phyloP scores from a whole-genome alignment of 2,329 filamentous ascomycete genomes.

The Fusarium gaditjirri region DNA sequence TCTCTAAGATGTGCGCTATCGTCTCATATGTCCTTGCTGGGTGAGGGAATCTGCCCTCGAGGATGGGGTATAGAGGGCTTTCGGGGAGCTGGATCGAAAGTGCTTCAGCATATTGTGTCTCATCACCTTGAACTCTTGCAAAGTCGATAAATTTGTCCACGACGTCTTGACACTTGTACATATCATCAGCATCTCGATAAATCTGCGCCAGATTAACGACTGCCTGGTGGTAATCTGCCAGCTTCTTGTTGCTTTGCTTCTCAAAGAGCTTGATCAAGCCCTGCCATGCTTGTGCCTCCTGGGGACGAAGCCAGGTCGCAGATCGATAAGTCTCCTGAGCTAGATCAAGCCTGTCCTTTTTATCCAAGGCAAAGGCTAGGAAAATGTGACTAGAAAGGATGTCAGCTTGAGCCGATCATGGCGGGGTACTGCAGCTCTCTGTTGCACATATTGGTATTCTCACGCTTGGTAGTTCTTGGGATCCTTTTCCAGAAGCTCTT shows the following conservation, averaged over 20 bases:
- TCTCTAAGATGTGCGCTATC: slow-evolving; percentile 84
- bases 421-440: slow-evolving; percentile 21
- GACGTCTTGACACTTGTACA: slow-evolving; percentile 71
- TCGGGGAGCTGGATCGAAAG: slow-evolving; percentile 81
- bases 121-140: slow-evolving; percentile 77
- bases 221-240: slow-evolving; percentile 79
- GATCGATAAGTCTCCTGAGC: slow-evolving; percentile 80
- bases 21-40: slow-evolving; percentile 84
- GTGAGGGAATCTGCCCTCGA: slow-evolving; percentile 85
- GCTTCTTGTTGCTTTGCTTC: slow-evolving; percentile 73
- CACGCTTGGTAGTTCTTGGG: slow-evolving; percentile 84
- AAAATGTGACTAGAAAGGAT: slow-evolving; percentile 74
- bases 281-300: slow-evolving; percentile 89
- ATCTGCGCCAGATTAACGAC: slow-evolving; percentile 79
- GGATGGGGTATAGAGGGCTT: slow-evolving; percentile 80
- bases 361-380: slow-evolving; percentile 85
- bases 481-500: slow-evolving; percentile 76
- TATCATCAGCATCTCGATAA: slow-evolving; percentile 73
- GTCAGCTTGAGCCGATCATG: slow-evolving; percentile 23
- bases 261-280: slow-evolving; percentile 89
- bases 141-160: slow-evolving; percentile 84
- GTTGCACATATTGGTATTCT: slow-evolving; percentile 40
- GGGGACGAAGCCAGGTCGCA: slow-evolving; percentile 76
- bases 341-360: slow-evolving; percentile 74
- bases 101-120: slow-evolving; percentile 78